Evolutionary conservation across 2,329 filamentous ascomycete genomes (phyloP).

Genomic region (Epichloe coenophiala): DNA sequence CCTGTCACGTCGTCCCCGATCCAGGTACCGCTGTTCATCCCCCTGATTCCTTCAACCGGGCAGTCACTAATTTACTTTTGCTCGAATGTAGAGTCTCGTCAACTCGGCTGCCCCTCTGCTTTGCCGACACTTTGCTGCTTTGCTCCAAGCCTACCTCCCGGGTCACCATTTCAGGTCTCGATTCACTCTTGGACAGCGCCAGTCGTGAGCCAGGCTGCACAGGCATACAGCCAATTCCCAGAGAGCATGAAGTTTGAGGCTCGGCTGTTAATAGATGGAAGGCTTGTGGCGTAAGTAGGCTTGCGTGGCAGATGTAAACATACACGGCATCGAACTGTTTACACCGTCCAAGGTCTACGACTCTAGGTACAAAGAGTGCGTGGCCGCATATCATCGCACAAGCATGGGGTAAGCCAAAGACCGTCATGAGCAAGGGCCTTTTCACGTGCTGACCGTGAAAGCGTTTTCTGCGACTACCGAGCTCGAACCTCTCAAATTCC

Average conservation of each 20-base stretch:
- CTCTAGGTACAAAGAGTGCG: constrained; percentile 34
- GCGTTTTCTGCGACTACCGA: constrained; percentile 44
- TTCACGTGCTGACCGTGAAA: constrained; percentile 10
- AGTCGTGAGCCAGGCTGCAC: constrained; percentile 42
- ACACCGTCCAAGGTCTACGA: constrained; percentile 32
- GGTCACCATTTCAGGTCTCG: constrained; percentile 54
- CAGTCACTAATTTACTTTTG: not conserved
- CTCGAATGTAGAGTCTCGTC: constrained; percentile 32
- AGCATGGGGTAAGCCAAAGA: constrained; percentile 23
- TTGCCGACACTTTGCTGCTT: constrained; percentile 61
- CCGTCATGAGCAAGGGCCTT: constrained; percentile 8
- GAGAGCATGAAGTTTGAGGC: constrained; percentile 50
- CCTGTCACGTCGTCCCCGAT: constrained; percentile 55
- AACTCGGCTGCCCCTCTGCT: constrained; percentile 31
- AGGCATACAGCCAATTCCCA: constrained; percentile 39
- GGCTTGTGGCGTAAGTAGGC: constrained; percentile 38
- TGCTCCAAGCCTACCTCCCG: constrained; percentile 47
- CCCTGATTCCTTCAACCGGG: not conserved
- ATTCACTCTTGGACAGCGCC: constrained; percentile 61
- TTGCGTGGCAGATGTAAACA: not conserved
- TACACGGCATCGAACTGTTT: not conserved
- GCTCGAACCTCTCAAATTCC: constrained; percentile 53
- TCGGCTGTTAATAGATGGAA: constrained; percentile 55
- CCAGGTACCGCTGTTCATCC: constrained; percentile 16
- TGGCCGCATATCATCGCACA: constrained; percentile 38